A percentile compares a stretch with the other conserved stretches of the same genome.
These are phyloP conservation scores for Colletotrichum abscissum DNA, from an alignment of 2,329 filamentous ascomycete species.

Conservation along the genomic window DNA sequence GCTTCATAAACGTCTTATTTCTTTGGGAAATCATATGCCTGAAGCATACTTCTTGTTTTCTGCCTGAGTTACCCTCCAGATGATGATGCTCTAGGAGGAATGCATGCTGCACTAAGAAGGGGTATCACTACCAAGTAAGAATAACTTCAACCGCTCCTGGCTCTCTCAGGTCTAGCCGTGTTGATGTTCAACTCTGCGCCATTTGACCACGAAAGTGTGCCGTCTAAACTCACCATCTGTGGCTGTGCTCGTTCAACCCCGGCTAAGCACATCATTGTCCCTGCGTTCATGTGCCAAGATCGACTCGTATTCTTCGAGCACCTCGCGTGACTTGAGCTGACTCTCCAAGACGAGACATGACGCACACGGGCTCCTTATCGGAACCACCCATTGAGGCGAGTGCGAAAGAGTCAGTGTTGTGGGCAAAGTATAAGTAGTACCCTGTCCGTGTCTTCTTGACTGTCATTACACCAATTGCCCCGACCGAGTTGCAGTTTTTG, in stretches of 20 bases:
- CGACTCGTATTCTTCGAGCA: constrained; percentile 58
- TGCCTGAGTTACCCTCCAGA: neutral
- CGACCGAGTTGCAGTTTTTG: constrained; percentile 79
- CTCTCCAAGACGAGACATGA: constrained; percentile 82
- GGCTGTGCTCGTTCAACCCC: neutral
- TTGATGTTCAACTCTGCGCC: neutral
- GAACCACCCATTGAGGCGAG: constrained; percentile 88
- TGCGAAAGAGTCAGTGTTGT: constrained; percentile 93
- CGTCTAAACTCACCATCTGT: neutral
- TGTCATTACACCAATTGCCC: constrained; percentile 89
- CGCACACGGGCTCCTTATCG: constrained; percentile 79
- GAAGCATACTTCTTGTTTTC: neutral
- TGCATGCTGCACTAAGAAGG: neutral
- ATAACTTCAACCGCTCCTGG: neutral
- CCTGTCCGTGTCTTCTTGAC: constrained; percentile 86
- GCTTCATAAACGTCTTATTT: neutral
- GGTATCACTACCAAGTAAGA: constrained; percentile 31
- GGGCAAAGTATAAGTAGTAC: constrained; percentile 89
- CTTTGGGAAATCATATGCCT: neutral
- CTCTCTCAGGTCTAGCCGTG: neutral
- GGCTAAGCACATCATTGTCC: neutral
- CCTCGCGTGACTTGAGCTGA: constrained; percentile 66
- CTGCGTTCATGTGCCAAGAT: constrained; percentile 15
- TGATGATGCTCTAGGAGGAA: constrained; percentile 10
- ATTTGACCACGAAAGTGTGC: neutral